Percentiles rank a stretch among this genome's conserved stretches.
phyloP scores from a whole-genome alignment of 2,329 filamentous ascomycete genomes.

The Talaromyces marneffei region DNA sequence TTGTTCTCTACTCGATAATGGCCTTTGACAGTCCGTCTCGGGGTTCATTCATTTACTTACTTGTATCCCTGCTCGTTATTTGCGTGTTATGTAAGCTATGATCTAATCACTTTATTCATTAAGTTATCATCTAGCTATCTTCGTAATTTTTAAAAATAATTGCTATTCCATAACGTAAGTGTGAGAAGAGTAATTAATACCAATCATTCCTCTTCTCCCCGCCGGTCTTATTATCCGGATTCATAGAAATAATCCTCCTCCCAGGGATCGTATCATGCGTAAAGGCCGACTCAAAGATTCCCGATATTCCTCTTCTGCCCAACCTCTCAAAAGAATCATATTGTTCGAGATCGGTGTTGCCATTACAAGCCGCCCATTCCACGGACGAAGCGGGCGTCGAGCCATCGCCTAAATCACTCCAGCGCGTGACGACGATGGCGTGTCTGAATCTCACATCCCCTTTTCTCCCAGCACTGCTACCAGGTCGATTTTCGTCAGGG shows the following conservation, averaged over 20 bases:
- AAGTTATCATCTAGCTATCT: neutral
- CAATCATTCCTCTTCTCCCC: conserved; percentile 54
- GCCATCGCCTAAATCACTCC: conserved; percentile 57
- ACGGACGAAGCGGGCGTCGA: conserved; percentile 41
- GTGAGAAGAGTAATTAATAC: conserved; percentile 43
- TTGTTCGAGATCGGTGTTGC: neutral
- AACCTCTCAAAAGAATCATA: conserved; percentile 53
- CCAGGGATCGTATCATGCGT: conserved; percentile 51
- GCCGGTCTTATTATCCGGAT: conserved; percentile 49
- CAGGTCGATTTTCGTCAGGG: neutral
- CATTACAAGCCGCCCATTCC: conserved; percentile 53
- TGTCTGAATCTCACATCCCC: conserved; percentile 47
- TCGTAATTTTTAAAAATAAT: neutral
- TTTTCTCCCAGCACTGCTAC: neutral
- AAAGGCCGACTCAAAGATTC: conserved; percentile 54
- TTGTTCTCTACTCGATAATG: neutral
- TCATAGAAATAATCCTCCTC: conserved; percentile 53
- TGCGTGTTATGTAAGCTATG: conserved; percentile 5
- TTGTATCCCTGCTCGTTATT: neutral
- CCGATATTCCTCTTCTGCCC: conserved; percentile 52
- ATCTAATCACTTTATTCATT: neutral
- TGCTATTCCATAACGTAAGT: neutral
- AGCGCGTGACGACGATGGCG: conserved; percentile 55
- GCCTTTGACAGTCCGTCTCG: neutral
- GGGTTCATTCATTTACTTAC: neutral